Conservation (phyloP, 2,329 filamentous ascomycete genomes). For the Fusarium sulawesiense region DNA sequence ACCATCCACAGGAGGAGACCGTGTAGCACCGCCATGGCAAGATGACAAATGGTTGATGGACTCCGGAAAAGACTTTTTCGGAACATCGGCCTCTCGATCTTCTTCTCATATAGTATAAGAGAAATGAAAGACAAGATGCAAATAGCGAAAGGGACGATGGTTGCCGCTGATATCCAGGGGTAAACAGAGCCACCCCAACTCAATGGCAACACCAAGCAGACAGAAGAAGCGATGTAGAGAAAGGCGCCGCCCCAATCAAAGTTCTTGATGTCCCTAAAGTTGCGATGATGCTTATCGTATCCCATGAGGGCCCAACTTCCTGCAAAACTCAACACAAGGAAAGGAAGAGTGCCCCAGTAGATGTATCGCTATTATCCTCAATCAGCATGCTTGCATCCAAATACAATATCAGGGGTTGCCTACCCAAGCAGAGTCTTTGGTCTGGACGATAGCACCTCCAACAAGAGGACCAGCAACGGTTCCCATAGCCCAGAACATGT, state of each 20-base stretch:
- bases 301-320: conserved; percentile 46
- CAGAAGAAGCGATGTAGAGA: conserved; percentile 59
- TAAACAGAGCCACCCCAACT: conserved; percentile 35
- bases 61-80: conserved; percentile 37
- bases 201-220: conserved; percentile 31
- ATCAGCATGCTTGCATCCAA: not conserved
- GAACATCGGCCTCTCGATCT: conserved; percentile 40
- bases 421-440: conserved; percentile 40
- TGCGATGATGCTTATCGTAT: conserved; percentile 31
- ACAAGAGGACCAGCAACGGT: conserved; percentile 54
- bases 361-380: conserved; percentile 48
- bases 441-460: conserved; percentile 39
- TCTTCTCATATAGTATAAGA: conserved; percentile 38
- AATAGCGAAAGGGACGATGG: conserved; percentile 69
- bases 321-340: conserved; percentile 42
- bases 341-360: conserved; percentile 52
- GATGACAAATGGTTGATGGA: conserved; percentile 37
- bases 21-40: conserved; percentile 39
- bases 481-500: conserved; percentile 65
- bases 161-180: conserved; percentile 39
- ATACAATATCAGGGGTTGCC: not conserved
- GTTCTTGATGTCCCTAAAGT: conserved; percentile 15
- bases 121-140: conserved; percentile 60
- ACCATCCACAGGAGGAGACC: conserved; percentile 47
- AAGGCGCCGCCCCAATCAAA: conserved; percentile 73